A percentile compares a stretch with the other conserved stretches of the same genome.
These are phyloP conservation scores for Nicotiana sylvestris DNA, from an alignment of 257 asterid species.

Conservation along the genomic window DNA sequence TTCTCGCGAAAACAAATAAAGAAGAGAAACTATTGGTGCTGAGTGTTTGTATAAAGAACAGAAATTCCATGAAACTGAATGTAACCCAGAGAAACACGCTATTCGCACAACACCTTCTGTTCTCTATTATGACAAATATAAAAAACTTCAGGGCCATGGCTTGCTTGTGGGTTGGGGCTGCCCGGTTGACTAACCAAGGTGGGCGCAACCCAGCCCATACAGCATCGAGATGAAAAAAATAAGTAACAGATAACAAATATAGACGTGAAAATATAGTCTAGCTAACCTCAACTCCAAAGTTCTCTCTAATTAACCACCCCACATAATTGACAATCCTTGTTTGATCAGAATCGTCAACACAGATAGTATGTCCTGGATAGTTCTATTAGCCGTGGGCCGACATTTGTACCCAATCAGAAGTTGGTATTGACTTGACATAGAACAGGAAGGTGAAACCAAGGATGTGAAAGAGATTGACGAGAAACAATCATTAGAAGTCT, in stretches of 20 bases:
- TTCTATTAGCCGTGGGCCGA: background rate
- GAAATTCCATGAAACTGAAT: no score
- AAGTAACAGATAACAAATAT: background rate
- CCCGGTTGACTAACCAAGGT: background rate
- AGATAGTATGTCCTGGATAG: background rate
- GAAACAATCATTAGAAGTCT: background rate
- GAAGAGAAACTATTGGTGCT: no score
- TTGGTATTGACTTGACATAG: background rate
- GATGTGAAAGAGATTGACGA: background rate
- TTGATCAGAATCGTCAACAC: background rate
- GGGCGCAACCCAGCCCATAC: no score
- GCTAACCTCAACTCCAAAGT: background rate
- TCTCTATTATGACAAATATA: no score
- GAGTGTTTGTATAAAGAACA: no score
- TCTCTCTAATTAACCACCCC: background rate
- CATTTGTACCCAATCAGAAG: background rate
- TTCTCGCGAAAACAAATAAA: no score
- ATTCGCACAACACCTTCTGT: no score
- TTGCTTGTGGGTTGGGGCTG: background rate
- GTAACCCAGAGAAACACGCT: no score
- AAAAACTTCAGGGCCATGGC: background rate
- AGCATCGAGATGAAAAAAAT: no score
- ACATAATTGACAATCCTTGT: background rate
- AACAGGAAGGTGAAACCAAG: background rate
- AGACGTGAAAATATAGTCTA: background rate